Base-by-base conservation (phyloP, 768 basidiomycete genomes). In the Rhizopogon rudus region DNA sequence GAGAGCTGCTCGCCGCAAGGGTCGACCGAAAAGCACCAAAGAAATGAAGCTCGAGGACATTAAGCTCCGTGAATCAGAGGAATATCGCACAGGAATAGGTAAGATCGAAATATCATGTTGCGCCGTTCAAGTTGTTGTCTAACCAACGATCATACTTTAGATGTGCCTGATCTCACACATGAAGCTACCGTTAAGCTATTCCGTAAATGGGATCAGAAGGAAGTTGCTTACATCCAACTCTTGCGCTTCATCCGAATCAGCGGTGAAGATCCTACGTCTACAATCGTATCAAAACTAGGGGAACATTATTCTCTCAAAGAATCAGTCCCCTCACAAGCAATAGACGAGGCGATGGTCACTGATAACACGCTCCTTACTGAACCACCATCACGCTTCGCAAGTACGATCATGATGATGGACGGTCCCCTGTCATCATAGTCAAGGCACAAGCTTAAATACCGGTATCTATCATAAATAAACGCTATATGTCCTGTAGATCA, bases 71-170 rank as follows among this genome's bases (percentile, higher is more conserved):
- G 91, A 92, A 61, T 62, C 72, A 16, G 90, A 93, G 57, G 73
- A 80, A 53, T 93, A 93, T 68, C 78, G 87, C 39, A 88, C 91
- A 2, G 91, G 91, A 6, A 77, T 93, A 65, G 91, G 91, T 90
- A 64, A 58, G 86, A 46, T 49, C 31, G 25, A 39, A 40, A 29
- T 40, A 28, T 44, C 44, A 42, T 62, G 6, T 52, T 52, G 40
- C 33, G 7, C 37, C 6, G 31, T 37, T 37, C 35, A 13, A 37
- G 35, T 40, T 29, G 46, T 29, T 33, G 49, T 52, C 46, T 51
- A 42, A 42, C 2, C 20, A 20, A 20, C 2, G 20, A 2, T 55
- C 46, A 53, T 37, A 52, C 37, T 40, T 54, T 65, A 93, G 91
- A 93, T 73, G 77, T 93, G 35, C 80, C 83, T 6, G 91, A 93